Conservation (phyloP, 352 stramenopile species). For the Paralagenidium karlingii region DNA sequence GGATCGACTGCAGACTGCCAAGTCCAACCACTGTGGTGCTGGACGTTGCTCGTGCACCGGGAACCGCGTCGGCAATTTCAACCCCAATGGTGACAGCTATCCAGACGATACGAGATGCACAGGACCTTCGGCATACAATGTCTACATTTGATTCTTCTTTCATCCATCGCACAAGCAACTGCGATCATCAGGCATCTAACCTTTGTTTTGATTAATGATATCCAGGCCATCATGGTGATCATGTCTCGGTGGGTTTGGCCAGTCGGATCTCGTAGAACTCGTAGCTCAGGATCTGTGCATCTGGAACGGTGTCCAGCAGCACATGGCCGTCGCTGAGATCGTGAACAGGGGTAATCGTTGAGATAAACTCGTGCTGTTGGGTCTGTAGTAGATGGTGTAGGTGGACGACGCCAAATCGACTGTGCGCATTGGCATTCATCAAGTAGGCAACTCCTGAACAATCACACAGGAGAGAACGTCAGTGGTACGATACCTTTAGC, state of each 20-base stretch:
- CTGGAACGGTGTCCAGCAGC: conserved; percentile 62
- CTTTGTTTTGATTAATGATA: too few relatives aligned
- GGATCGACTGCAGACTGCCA: conserved; percentile 35
- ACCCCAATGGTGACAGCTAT: conserved; percentile 59
- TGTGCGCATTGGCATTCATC: conserved; percentile 81
- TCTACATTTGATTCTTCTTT: too few relatives aligned
- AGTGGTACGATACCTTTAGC: not conserved
- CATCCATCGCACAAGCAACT: too few relatives aligned
- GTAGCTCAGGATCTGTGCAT: conserved; percentile 70
- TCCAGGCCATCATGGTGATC: too few relatives aligned
- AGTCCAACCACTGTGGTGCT: conserved; percentile 60
- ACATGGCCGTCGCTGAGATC: conserved; percentile 34
- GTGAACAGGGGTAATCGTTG: conserved; percentile 54
- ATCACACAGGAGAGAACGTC: not conserved
- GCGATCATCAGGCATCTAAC: too few relatives aligned
- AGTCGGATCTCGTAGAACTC: conserved; percentile 80
- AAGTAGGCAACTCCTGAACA: conserved; percentile 65
- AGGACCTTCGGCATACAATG: conserved; percentile 42
- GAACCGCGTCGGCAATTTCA: conserved; percentile 56
- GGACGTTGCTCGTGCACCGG: conserved; percentile 56
- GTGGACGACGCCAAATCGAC: conserved; percentile 67
- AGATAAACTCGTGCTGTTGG: too few relatives aligned
- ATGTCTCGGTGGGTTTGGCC: too few relatives aligned
- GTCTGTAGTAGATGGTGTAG: conserved; percentile 45
- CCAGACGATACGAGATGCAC: conserved; percentile 52